Conservation (phyloP, 2,329 filamentous ascomycete genomes). For the Sporothrix globosa region DNA sequence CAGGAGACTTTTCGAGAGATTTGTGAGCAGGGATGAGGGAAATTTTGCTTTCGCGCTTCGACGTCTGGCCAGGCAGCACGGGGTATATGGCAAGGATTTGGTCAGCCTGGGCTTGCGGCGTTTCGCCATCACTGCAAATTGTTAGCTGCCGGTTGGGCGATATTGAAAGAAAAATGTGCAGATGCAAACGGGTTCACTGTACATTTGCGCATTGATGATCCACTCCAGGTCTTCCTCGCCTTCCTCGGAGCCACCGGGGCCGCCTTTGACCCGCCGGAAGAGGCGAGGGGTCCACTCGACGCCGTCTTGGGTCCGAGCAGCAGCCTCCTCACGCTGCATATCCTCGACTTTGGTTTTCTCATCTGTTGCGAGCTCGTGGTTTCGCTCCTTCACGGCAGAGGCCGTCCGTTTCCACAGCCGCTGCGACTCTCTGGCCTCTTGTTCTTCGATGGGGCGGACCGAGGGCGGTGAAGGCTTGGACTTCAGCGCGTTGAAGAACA, state of each 20-base stretch:
- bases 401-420: slow-evolving; percentile 82
- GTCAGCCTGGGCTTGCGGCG: slow-evolving; percentile 70
- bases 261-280: slow-evolving; percentile 75
- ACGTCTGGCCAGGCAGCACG: slow-evolving; percentile 75
- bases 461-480: slow-evolving; percentile 75
- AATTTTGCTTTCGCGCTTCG: slow-evolving; percentile 58
- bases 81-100: slow-evolving; percentile 88
- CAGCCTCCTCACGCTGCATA: slow-evolving; percentile 84
- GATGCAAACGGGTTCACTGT: slow-evolving; percentile 29
- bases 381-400: slow-evolving; percentile 77
- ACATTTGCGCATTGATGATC: slow-evolving; percentile 90
- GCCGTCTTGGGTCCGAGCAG: slow-evolving; percentile 73
- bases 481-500: slow-evolving; percentile 83
- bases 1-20: slow-evolving; percentile 29
- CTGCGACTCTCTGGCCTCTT: slow-evolving; percentile 88
- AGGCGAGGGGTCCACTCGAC: slow-evolving; percentile 86
- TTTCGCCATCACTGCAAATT: slow-evolving; percentile 54
- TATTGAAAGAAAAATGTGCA: slow-evolving; percentile 29
- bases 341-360: slow-evolving; percentile 98
- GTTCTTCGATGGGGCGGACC: slow-evolving; percentile 78
- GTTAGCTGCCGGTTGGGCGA: not conserved
- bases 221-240: slow-evolving; percentile 90
- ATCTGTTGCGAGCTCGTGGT: slow-evolving; percentile 87
- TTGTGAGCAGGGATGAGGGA: slow-evolving; percentile 49
- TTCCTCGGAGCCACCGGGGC: slow-evolving; percentile 71